These are phyloP conservation scores for Dalbergia oliveri DNA, from an alignment of 306 rosid species.

Conservation along the genomic window DNA sequence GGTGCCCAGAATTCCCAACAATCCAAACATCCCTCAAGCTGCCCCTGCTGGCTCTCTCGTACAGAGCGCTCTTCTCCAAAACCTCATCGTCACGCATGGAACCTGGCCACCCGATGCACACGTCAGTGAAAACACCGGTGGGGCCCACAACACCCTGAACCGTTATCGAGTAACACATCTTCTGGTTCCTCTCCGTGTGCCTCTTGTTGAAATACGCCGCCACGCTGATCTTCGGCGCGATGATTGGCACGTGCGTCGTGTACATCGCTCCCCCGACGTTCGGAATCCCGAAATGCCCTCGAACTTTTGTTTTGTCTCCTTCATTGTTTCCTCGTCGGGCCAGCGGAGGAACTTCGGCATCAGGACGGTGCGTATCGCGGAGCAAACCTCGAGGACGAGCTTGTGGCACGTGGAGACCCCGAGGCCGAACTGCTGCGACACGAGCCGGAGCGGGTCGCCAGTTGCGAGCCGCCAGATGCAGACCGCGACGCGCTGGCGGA, in stretches of 20 bases:
- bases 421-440: conserved; percentile 76
- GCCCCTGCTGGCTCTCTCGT: conserved; percentile 56
- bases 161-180: conserved; percentile 77
- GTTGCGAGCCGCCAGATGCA: conserved; percentile 86
- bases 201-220: conserved; percentile 65
- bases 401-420: conserved; percentile 92
- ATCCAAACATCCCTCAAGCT: conserved; percentile 68
- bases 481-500: conserved; percentile 80
- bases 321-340: conserved; percentile 58
- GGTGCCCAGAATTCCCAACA: conserved; percentile 70
- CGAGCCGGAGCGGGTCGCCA: conserved; percentile 80
- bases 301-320: conserved; percentile 47
- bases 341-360: conserved; percentile 74
- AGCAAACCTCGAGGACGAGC: conserved; percentile 77
- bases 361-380: conserved; percentile 66
- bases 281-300: conserved; percentile 55
- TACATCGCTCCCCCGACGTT: conserved; percentile 74
- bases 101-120: conserved; percentile 86
- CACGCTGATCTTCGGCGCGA: conserved; percentile 74
- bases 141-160: conserved; percentile 79
- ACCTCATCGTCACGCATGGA: conserved; percentile 73
- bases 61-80: conserved; percentile 68
- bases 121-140: conserved; percentile 68
- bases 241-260: conserved; percentile 79
- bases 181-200: conserved; percentile 79